phyloP scores from a whole-genome alignment of 2,329 filamentous ascomycete species.

The Verticillium klebahnii region DNA sequence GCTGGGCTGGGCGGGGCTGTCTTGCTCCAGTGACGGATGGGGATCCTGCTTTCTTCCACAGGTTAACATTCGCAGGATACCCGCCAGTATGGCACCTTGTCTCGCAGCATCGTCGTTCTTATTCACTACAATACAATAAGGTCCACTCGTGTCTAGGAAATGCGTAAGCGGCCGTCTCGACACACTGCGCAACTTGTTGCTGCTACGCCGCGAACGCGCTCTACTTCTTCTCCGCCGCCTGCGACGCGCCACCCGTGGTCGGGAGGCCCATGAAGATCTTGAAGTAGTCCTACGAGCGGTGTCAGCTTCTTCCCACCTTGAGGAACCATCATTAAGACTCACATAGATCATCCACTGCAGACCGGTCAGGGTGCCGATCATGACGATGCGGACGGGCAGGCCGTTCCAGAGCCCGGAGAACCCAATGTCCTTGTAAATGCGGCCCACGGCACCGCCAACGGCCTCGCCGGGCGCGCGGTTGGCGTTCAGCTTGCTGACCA shows the following conservation, averaged over 20 bases:
- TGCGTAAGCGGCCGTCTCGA: no score
- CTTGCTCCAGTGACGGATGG: background rate
- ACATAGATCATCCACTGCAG: slow-evolving; percentile 93
- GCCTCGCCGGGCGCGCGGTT: slow-evolving; percentile 71
- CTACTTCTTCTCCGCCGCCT: slow-evolving; percentile 46
- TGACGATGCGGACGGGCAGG: slow-evolving; percentile 77
- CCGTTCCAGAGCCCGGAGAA: slow-evolving; percentile 91
- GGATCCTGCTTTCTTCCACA: background rate
- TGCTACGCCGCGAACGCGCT: background rate
- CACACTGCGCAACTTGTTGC: background rate
- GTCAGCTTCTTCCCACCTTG: slow-evolving; percentile 11
- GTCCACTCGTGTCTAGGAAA: background rate
- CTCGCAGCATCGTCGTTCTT: background rate
- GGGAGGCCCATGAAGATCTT: slow-evolving; percentile 87
- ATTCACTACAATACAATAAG: background rate
- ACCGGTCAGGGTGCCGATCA: slow-evolving; percentile 79
- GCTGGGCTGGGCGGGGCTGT: background rate
- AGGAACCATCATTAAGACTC: slow-evolving; percentile 23
- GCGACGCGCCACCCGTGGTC: slow-evolving; percentile 67
- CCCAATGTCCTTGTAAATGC: slow-evolving; percentile 84
- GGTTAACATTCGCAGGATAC: background rate
- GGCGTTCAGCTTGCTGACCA: slow-evolving; percentile 89
- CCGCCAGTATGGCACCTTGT: background rate
- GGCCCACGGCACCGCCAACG: slow-evolving; percentile 68
- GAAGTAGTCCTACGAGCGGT: slow-evolving; percentile 62